Evolutionary conservation across 352 stramenopile genomes (phyloP), one percentile per base, ranked within the genome.

Genomic region (Plasmopara halstedii): DNA sequence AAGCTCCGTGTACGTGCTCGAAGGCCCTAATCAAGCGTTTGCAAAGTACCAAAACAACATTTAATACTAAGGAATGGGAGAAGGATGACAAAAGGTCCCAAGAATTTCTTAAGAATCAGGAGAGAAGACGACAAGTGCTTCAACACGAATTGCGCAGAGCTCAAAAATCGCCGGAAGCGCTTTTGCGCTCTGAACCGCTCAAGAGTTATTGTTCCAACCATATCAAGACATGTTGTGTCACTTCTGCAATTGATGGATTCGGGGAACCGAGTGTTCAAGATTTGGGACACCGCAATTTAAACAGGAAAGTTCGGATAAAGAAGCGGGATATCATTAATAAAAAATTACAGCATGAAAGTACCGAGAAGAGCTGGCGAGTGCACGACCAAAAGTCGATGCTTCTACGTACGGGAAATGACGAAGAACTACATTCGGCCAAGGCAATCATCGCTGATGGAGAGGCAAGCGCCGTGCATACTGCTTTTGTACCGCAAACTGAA

Each of bases 1-100:
- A 9, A 25, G 33, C n/a, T 22, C 18, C 23, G 2, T 26, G n/a
- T 22, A 11, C 8, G 22, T 20, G 9, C 19, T 27, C 47, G 2
- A 41, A 79, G 52, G 70, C 66, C 17, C 53, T 90, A 5, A 64
- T 47, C 4, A 86, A 86, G 51, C 71, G 78, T 6, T 50, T 90
- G 10, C 62, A 70, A 7, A 83, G 64, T 26, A 69, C 75, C 2
- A 90, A 86, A 46, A 53, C 69, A 10, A 88, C 78, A 2, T 56
- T 88, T 2, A 73, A 70, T 9, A 73, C 56, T 32, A 84, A 86
- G 26, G 64, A 83, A 42, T 86, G 73, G 75, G 61, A 85, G 46
- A 80, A 79, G 43, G 75, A 86, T 27, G 70, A 70, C 27, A 83
- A 88, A 48, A 75, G 73, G 67, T 81, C 80, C 17, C 72, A 85